Conservation (phyloP, 23 red algal genomes). For the Cyanidiococcus yangmingshanensis region DNA sequence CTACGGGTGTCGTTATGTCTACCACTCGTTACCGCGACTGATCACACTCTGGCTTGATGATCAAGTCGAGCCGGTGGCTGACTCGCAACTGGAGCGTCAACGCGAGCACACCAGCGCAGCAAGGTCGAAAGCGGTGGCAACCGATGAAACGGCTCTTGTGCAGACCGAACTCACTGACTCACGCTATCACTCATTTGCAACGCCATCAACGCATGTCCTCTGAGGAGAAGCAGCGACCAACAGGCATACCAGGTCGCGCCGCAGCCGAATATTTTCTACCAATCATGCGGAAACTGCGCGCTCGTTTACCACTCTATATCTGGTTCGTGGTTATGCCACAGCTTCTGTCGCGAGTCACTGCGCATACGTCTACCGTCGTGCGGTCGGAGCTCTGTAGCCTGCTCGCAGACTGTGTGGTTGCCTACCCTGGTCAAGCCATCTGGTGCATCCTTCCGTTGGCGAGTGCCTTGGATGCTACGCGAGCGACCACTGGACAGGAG, state of each 20-base stretch:
- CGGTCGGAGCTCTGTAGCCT: conserved; percentile 32
- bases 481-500: neutral
- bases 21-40: conserved; percentile 70
- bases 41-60: conserved; percentile 80
- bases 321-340: conserved; percentile 84
- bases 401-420: conserved; percentile 32
- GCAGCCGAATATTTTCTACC: neutral
- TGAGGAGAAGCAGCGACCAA: too few species aligned
- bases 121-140: neutral
- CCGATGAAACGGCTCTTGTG: neutral
- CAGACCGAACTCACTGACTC: neutral
- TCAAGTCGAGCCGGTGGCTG: conserved; percentile 26
- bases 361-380: conserved; percentile 35
- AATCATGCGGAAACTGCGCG: conserved; percentile 3
- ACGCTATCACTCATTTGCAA: neutral
- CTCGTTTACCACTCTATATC: conserved; percentile 45
- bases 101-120: neutral
- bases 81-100: conserved; percentile 13
- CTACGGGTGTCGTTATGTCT: conserved; percentile 40
- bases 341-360: conserved; percentile 50
- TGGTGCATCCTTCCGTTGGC: conserved; percentile 52
- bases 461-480: neutral
- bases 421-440: conserved; percentile 46
- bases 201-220: too few species aligned
- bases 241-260: too few species aligned